Conservation (phyloP, 257 asterid species). For the Capsicum chinense region DNA sequence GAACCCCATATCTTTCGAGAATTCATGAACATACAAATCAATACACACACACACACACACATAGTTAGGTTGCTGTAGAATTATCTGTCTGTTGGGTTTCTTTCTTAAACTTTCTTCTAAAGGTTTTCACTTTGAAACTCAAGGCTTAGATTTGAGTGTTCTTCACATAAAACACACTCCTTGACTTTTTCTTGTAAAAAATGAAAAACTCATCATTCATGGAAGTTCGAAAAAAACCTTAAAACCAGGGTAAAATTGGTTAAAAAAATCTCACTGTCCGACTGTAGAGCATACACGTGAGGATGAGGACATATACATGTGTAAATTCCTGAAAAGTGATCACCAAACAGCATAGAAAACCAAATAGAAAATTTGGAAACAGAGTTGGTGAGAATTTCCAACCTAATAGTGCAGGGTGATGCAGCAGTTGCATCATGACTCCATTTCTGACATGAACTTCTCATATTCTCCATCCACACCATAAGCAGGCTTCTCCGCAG, state of each 20-base stretch:
- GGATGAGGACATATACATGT: neutral
- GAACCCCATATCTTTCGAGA: constrained; percentile 16
- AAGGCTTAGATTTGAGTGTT: neutral
- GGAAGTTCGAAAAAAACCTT: neutral
- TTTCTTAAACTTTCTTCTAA: no score
- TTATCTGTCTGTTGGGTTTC: no score
- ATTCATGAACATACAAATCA: constrained; percentile 24
- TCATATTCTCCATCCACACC: constrained; percentile 79
- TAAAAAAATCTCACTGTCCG: neutral
- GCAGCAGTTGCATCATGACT: constrained; percentile 41
- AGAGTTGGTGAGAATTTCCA: constrained; percentile 42
- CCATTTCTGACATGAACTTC: constrained; percentile 96
- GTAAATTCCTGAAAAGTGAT: constrained; percentile 13
- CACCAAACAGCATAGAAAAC: neutral
- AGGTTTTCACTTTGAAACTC: neutral
- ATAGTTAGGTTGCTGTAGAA: neutral
- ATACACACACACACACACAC: neutral
- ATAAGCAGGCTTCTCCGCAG: constrained; percentile 60
- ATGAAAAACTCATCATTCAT: neutral
- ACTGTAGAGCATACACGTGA: neutral
- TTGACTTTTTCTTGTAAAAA: no score
- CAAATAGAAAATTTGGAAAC: neutral
- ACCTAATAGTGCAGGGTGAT: constrained; percentile 22
- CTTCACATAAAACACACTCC: neutral
- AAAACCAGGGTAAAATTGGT: neutral